These are phyloP conservation scores for Fonsecaea monophora DNA, from an alignment of 2,329 filamentous ascomycete genomes.

Conservation along the genomic window DNA sequence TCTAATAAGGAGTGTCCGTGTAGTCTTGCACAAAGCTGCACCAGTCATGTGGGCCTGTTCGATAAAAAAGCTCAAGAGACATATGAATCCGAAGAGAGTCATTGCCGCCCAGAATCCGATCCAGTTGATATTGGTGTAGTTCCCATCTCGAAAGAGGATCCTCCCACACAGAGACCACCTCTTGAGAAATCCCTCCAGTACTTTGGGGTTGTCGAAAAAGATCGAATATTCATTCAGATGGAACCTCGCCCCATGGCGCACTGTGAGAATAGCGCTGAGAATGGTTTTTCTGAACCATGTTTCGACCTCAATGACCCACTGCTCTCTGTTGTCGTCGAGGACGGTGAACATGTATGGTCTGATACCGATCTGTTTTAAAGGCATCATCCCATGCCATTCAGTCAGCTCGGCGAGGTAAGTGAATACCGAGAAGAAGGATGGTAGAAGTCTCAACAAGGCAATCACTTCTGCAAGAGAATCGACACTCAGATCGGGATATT, in stretches of 20 bases:
- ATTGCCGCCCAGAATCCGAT: background rate
- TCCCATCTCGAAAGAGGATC: background rate
- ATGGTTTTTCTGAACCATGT: background rate
- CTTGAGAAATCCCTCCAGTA: background rate
- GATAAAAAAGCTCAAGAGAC: background rate
- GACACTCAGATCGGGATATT: background rate
- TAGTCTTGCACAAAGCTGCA: background rate
- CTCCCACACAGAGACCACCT: background rate
- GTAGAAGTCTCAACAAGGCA: background rate
- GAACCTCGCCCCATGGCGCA: background rate
- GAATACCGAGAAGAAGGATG: background rate
- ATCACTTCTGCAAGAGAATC: background rate
- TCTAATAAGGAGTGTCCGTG: background rate
- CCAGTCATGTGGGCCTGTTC: background rate
- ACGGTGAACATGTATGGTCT: background rate
- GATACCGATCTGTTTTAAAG: background rate
- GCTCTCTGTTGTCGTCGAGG: background rate
- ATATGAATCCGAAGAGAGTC: background rate
- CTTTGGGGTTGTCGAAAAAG: background rate
- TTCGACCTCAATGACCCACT: background rate
- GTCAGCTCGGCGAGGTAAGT: background rate
- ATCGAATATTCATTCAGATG: background rate
- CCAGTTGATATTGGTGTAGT: background rate
- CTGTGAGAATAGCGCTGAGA: background rate
- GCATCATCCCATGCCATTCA: background rate